phyloP scores from a whole-genome alignment of 495 filamentous ascomycete species.

The Podospora didyma region DNA sequence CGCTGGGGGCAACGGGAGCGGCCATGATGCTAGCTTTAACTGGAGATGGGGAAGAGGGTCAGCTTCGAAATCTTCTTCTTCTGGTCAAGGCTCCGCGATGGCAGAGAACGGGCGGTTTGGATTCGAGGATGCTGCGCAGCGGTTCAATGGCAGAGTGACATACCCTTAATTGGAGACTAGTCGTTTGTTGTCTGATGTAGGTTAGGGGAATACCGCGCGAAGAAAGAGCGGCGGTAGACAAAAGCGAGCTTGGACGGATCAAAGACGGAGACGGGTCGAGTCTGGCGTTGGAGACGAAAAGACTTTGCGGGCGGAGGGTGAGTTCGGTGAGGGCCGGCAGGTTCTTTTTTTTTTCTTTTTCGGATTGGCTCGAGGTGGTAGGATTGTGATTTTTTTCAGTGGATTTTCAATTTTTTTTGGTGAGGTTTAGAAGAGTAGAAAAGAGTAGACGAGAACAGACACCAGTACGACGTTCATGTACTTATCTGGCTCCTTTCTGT shows the following conservation, averaged over 20 bases:
- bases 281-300: constrained; percentile 13
- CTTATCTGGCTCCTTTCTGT: constrained; percentile 34
- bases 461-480: constrained; percentile 24
- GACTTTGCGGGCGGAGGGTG: constrained; percentile 15
- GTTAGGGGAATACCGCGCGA: constrained; percentile 15
- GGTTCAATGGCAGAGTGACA: not conserved
- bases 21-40: constrained; percentile 49
- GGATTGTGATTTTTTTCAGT: constrained; percentile 40
- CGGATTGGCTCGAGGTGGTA: constrained; percentile 5
- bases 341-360: constrained; percentile 25
- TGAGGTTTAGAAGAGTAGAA: constrained; percentile 34
- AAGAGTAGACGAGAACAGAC: constrained; percentile 27
- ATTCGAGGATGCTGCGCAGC: not conserved
- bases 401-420: constrained; percentile 49
- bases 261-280: constrained; percentile 12
- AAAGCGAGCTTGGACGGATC: constrained; percentile 15
- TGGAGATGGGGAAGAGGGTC: constrained; percentile 7
- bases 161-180: constrained; percentile 16
- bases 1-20: constrained; percentile 55
- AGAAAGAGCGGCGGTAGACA: constrained; percentile 29
- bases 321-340: constrained; percentile 1
- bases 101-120: not conserved
- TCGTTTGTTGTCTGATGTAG: constrained; percentile 4
- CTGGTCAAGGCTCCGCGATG: no score
- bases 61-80: constrained; percentile 1